Evolutionary conservation across 345 rosid genomes (phyloP), one percentile per base, ranked within the genome.

Genomic region (Salix brachista): DNA sequence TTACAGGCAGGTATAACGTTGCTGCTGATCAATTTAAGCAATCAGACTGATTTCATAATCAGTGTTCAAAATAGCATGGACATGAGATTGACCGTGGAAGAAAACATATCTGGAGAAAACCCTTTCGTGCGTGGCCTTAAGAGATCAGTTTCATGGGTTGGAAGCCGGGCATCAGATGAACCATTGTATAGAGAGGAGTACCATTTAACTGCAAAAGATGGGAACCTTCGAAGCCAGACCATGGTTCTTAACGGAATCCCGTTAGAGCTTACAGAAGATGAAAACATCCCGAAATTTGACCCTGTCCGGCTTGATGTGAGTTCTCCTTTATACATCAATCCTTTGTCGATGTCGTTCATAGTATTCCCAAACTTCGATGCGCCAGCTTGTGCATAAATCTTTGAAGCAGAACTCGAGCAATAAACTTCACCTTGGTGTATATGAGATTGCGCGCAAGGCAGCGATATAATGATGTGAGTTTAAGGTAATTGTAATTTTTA

Each of bases 211-310:
- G 91, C 99, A 0, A 85, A 89, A 81, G 85, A 90, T 14, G 88
- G 94, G n/a, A 62, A 84, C 70, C 79, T 96, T 34, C 82, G 48
- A 58, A 93, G 98, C 86, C 85, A 81, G 78, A 90, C 90, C 41
- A 85, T 91, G 93, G 48, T 93, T 67, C 87, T 96, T 34, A 96
- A 96, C 28, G 98, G 97, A 69, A 76, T 85, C 65, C 97, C 96
- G 4, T 56, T 96, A 60, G 75, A 84, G 84, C 89, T 85, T 12
- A 83, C 90, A 0, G 78, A 2, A 44, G 70, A 82, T 4, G 88
- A 91, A 73, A 84, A 81, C 77, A 89, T 96, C 78, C 99, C 97
- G 12, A 61, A 23, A 23, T 72, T 96, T 69, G 83, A 93, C 42
- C 96, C 97, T 34, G 90, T 83, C n/a, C 84, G 23, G 60, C 74